Evolutionary conservation across 768 basidiomycete species (phyloP).

Genomic region (Tylopilus plumbeoviolaceoides): DNA sequence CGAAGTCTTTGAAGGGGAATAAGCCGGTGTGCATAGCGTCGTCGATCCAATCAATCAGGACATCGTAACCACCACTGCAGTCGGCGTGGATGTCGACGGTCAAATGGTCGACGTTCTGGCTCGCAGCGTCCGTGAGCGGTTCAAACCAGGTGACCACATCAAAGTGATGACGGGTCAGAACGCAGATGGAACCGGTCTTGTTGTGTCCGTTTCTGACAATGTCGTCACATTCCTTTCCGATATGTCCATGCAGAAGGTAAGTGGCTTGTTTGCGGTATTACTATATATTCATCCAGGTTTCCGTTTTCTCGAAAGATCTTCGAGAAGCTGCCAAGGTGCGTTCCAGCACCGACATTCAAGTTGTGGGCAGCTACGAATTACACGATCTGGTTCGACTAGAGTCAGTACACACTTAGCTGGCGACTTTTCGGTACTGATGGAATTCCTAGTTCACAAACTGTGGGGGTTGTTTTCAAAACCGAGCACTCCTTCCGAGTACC

Average conservation of each 20-base stretch:
- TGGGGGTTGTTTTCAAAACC: conserved; percentile 96
- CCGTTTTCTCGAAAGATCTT: conserved; percentile 95
- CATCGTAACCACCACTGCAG: conserved; percentile 76
- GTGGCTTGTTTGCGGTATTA: conserved; percentile 4
- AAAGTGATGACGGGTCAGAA: conserved; percentile 97
- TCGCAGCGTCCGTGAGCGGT: conserved; percentile 86
- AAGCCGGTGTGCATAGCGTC: conserved; percentile 86
- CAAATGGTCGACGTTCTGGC: conserved; percentile 85
- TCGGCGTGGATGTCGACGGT: conserved; percentile 79
- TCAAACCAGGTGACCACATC: conserved; percentile 97
- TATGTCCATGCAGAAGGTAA: conserved; percentile 92
- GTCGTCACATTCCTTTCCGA: conserved; percentile 97
- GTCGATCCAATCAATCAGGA: conserved; percentile 89
- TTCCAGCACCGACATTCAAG: conserved; percentile 82
- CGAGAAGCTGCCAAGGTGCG: conserved; percentile 97
- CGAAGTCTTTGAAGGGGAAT: conserved; percentile 96
- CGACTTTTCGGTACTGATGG: conserved; percentile 9
- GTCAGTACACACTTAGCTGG: conserved; percentile 44
- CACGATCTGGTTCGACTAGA: conserved; percentile 97
- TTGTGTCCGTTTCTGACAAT: conserved; percentile 86
- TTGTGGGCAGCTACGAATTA: conserved; percentile 89
- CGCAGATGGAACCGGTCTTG: conserved; percentile 91
- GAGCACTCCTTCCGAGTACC: conserved; percentile 95
- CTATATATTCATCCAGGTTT: conserved; percentile 52
- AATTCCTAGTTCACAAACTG: conserved; percentile 71